Evolutionary conservation across 1,284 basidiomycete species (phyloP), one percentile per base, ranked within the genome.

Genomic region (Mycosarcoma maydis): DNA sequence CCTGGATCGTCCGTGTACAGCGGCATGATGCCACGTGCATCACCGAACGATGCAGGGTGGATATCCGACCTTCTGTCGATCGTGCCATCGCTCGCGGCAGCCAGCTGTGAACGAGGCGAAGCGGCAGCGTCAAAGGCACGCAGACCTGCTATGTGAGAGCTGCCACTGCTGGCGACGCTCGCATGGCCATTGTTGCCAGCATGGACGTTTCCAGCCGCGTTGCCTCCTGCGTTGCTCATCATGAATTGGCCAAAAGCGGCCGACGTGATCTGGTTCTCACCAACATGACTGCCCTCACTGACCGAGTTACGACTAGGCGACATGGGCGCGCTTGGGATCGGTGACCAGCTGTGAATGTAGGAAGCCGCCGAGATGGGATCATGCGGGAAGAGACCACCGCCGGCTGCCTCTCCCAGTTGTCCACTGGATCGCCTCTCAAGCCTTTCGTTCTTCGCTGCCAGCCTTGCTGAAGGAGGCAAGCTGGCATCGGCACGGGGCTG

Each of bases 271-370:
- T 45, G 61, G 3, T 38, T 41, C 24, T 65, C 53, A 33, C 48
- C 42, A 13, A 46, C 20, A 11, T 49, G 37, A 30, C 54, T 62
- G 13, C 50, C 51, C 24, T 69, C 66, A 34, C 55, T 59, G 29
- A 62, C 30, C 37, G 66, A 61, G 33, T 30, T 62, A 34, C 66
- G 58, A n/a, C 48, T 62, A 3, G 66, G 66, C 9, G 66, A 69
- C 55, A 69, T 69, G 47, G 66, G 66, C 6, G 66, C 66, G 44
- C 59, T 62, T 7, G 66, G 66, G 26, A 69, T 69, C 5, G 59
- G 66, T 33, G 66, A 69, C 66, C 66, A 69, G 33, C 34, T 69
- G 51, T 69, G 58, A 22, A 69, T 62, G 43, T 69, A 69, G 4
- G 66, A 62, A 16, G 59, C 66, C 19, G 66, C 66, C 41, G 66